Evolutionary conservation across 345 rosid genomes (phyloP).

Genomic region (Lepidium aucheri): DNA sequence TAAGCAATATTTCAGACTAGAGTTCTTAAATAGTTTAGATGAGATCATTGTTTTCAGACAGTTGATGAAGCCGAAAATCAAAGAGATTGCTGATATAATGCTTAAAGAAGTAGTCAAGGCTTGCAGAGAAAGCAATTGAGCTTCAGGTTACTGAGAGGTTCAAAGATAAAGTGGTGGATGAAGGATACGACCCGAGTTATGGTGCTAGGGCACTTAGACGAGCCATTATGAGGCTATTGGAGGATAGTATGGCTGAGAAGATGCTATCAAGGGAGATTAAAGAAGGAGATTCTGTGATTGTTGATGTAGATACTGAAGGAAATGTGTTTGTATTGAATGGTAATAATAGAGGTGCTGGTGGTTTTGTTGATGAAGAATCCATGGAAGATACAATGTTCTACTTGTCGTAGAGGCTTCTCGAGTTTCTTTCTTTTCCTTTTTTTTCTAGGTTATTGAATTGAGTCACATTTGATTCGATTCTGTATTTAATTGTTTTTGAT

Average conservation of each 20-base stretch:
- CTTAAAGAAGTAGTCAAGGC: slow-evolving; percentile 78
- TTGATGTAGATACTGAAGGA: slow-evolving; percentile 79
- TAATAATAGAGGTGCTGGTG: slow-evolving; percentile 42
- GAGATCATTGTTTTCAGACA: slow-evolving; percentile 97
- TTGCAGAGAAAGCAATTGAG: slow-evolving; percentile 69
- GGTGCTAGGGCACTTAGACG: slow-evolving; percentile 97
- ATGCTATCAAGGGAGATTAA: slow-evolving; percentile 96
- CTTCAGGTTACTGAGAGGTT: slow-evolving; percentile 95
- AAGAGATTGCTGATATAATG: slow-evolving; percentile 93
- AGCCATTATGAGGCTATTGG: slow-evolving; percentile 93
- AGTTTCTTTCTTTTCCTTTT: background rate
- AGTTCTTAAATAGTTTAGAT: slow-evolving; percentile 89
- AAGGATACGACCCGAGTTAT: slow-evolving; percentile 92
- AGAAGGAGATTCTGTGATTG: slow-evolving; percentile 87
- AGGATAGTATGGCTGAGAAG: slow-evolving; percentile 99
- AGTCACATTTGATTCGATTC: background rate
- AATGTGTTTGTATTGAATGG: slow-evolving; percentile 81
- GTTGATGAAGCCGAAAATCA: slow-evolving; percentile 81
- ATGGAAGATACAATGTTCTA: slow-evolving; percentile 43
- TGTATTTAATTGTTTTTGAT: slow-evolving; percentile 8
- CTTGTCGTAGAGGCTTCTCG: slow-evolving; percentile 26
- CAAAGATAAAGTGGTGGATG: slow-evolving; percentile 83
- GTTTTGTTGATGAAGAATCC: slow-evolving; percentile 21
- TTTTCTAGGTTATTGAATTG: background rate
- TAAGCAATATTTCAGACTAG: slow-evolving; percentile 88